Percentiles rank a stretch among this genome's conserved stretches.
phyloP scores from a whole-genome alignment of 2,329 filamentous ascomycete genomes.

The Aspergillus floridensis region DNA sequence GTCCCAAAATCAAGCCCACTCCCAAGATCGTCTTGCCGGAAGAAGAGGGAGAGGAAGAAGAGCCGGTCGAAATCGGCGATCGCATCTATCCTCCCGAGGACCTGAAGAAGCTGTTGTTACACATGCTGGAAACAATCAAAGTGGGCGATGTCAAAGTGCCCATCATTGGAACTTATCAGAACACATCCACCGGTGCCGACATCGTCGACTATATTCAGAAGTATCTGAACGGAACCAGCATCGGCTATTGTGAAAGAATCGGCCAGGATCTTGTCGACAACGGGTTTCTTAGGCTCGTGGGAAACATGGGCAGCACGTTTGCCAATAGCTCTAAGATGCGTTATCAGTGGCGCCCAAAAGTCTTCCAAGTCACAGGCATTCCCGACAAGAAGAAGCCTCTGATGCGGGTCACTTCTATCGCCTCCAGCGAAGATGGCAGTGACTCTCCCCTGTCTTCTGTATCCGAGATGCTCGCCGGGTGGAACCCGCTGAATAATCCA shows the following conservation, averaged over 20 bases:
- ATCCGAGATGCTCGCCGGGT: conserved; percentile 83
- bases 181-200: conserved; percentile 85
- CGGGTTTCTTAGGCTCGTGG: conserved; percentile 85
- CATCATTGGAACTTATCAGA: conserved; percentile 90
- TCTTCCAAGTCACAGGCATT: conserved; percentile 81
- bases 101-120: conserved; percentile 81
- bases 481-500: conserved; percentile 87
- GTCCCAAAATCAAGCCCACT: conserved; percentile 57
- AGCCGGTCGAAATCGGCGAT: conserved; percentile 86
- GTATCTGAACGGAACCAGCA: conserved; percentile 75
- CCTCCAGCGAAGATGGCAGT: conserved; percentile 57
- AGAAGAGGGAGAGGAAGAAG: conserved; percentile 68
- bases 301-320: conserved; percentile 92
- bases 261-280: conserved; percentile 86
- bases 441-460: conserved; percentile 83
- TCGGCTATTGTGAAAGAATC: conserved; percentile 90
- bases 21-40: conserved; percentile 82
- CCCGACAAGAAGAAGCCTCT: conserved; percentile 80
- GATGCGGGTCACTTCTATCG: conserved; percentile 70
- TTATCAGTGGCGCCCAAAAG: conserved; percentile 94
- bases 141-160: conserved; percentile 91
- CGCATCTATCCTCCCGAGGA: conserved; percentile 80
- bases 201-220: conserved; percentile 95
- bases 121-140: conserved; percentile 83
- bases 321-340: conserved; percentile 97